Evolutionary conservation across 306 rosid species (phyloP).

Genomic region (Quercus ilex): DNA sequence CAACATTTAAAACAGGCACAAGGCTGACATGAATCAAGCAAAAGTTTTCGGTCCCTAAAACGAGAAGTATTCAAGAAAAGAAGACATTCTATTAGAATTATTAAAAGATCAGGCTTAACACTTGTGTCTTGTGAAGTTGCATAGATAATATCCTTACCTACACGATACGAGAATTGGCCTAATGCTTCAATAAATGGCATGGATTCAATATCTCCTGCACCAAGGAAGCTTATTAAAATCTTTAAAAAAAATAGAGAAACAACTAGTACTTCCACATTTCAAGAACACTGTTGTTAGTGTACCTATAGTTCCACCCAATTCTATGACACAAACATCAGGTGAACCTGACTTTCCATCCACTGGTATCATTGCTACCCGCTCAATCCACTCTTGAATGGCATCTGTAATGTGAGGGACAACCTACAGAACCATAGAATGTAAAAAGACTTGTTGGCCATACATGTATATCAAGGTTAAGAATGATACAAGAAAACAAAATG

Average conservation of each 20-base stretch:
- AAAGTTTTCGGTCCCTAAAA: constrained; percentile 67
- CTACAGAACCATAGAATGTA: constrained; percentile 26
- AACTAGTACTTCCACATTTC: neutral
- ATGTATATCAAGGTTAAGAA: constrained; percentile 3
- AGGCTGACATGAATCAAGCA: constrained; percentile 87
- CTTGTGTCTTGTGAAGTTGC: neutral
- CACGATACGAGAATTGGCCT: constrained; percentile 82
- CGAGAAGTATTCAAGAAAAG: constrained; percentile 16
- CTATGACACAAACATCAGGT: constrained; percentile 91
- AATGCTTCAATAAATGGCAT: constrained; percentile 85
- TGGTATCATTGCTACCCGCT: constrained; percentile 72
- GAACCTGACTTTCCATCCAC: constrained; percentile 80
- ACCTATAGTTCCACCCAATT: constrained; percentile 94
- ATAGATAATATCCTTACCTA: constrained; percentile 47
- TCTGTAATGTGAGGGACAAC: constrained; percentile 87
- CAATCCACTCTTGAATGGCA: constrained; percentile 91
- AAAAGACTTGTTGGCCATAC: neutral
- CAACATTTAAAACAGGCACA: constrained; percentile 77
- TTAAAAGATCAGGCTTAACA: neutral
- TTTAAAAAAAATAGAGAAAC: neutral
- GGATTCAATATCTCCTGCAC: constrained; percentile 84
- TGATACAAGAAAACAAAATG: neutral
- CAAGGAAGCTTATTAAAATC: constrained; percentile 24
- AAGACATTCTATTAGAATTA: neutral
- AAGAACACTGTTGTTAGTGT: constrained; percentile 1